Percentiles rank a stretch among this genome's conserved stretches.
Conservation (phyloP, 371 early-diverging fungal genomes). For the Dinochytrium kinnereticum region DNA sequence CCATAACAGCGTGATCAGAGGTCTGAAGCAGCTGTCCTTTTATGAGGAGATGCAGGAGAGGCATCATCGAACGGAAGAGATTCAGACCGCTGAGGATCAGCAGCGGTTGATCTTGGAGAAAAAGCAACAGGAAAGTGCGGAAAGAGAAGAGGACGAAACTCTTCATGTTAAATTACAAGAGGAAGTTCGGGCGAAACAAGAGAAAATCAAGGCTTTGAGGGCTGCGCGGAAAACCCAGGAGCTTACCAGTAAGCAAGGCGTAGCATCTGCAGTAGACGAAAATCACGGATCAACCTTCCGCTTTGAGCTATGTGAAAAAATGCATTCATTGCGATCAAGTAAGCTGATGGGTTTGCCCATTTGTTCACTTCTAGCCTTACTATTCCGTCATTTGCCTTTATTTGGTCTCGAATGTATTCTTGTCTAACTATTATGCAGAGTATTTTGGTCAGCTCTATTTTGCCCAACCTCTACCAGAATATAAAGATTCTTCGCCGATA, state of each 20-base stretch:
- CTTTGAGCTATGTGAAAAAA: no score
- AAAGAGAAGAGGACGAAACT: conserved; percentile 21
- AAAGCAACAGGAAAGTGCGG: conserved; percentile 25
- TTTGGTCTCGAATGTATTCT: no score
- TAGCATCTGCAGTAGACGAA: no score
- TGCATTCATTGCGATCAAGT: no score
- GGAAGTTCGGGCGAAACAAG: conserved; percentile 32
- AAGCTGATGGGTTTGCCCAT: no score
- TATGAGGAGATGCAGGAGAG: conserved; percentile 42
- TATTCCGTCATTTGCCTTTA: no score
- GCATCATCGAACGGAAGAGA: conserved; percentile 4
- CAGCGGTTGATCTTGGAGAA: conserved; percentile 16
- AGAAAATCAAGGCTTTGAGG: conserved; percentile 8
- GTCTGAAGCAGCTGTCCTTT: conserved; percentile 35
- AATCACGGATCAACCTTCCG: no score
- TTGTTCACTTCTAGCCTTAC: no score
- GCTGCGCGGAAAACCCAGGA: not conserved
- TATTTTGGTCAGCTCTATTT: no score
- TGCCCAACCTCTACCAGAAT: no score
- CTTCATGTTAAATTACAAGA: conserved; percentile 29
- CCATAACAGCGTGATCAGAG: conserved; percentile 35
- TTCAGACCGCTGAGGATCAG: conserved; percentile 21
- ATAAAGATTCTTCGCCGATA: no score
- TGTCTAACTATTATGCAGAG: no score
- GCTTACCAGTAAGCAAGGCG: not conserved